Evolutionary conservation across 1,139 yeast species (phyloP), one percentile per base, ranked within the genome.

Genomic region (Protomyces macrosporus): DNA sequence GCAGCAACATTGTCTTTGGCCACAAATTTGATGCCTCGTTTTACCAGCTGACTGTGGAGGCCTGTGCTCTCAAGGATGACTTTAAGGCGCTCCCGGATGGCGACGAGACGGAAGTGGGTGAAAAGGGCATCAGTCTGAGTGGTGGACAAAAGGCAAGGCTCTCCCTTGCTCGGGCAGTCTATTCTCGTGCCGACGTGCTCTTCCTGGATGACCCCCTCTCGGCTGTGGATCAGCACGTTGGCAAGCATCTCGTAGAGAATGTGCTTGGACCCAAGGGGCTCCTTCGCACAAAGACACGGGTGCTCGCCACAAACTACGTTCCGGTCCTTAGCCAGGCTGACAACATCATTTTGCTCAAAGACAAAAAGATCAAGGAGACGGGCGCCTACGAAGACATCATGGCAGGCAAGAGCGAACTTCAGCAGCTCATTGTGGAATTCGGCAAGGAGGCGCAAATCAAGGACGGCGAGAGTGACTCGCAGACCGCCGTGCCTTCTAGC

Each of bases 81-180:
- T 81, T 93, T 69, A 82, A 82, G 35, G 83, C 87, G 45, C 79
- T 93, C 62, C 88, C 96, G 3, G 88, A 89, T 72, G 97, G 98
- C 59, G 98, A 93, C 74, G 78, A 79, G 64, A 91, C 98, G 1
- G 83, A 88, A 71, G 98, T 93, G 60, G 98, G 98, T 68, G 98
- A 93, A 76, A 93, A 91, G 77, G 98, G 98, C 71, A 90, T 93
- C 65, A 89, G 97, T 12, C 79, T 93, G 65, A 89, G 97, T 57
- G 98, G 98, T 66, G 98, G 98, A 55, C 98, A 93, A 75, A 93
- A 91, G 79, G 97, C 98, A 0, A 85, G 98, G 75, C 78, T 93
- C 61, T 85, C 96, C 1, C 81, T 93, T 67, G 98, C 98, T 1
- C 83, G 98, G 75, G 97, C 98, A 34, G 97, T 93, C 6, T 93